These are phyloP conservation scores for Pezicula radicicola DNA, from an alignment of 2,329 filamentous ascomycete species.

Conservation along the genomic window DNA sequence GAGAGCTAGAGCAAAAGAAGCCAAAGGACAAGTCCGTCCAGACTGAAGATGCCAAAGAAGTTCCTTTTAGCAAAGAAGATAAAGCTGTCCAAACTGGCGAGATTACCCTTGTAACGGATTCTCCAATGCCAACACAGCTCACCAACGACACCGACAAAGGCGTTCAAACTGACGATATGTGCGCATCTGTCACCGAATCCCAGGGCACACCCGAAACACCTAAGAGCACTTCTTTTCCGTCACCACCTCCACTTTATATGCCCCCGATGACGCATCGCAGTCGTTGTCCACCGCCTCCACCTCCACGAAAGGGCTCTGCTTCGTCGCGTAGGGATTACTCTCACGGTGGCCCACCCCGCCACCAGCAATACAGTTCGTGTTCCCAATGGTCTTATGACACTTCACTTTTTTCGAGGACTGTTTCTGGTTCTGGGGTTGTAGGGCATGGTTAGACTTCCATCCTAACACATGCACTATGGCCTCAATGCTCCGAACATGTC, in stretches of 20 bases:
- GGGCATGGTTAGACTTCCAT: no score
- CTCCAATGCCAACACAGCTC: background rate
- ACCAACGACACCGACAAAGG: conserved; percentile 19
- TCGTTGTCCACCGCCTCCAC: no score
- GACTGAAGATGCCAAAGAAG: conserved; percentile 17
- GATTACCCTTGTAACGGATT: background rate
- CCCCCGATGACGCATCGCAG: no score
- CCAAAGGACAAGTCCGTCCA: conserved; percentile 22
- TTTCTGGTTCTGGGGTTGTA: no score
- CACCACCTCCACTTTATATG: conserved; percentile 3
- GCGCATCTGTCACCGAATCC: conserved; percentile 9
- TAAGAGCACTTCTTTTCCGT: conserved; percentile 9
- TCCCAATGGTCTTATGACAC: no score
- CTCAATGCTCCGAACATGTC: no score
- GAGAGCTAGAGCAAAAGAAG: conserved; percentile 32
- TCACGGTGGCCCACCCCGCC: no score
- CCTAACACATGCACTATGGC: no score
- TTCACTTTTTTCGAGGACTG: no score
- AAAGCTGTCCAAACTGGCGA: conserved; percentile 22
- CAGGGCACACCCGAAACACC: conserved; percentile 21
- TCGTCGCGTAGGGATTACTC: no score
- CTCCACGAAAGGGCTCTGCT: no score
- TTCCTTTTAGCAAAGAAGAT: conserved; percentile 11
- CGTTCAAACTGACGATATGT: conserved; percentile 18
- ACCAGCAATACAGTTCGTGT: no score